Conservation (phyloP, 2,329 filamentous ascomycete genomes). For the Corniculantispora saksenae region DNA sequence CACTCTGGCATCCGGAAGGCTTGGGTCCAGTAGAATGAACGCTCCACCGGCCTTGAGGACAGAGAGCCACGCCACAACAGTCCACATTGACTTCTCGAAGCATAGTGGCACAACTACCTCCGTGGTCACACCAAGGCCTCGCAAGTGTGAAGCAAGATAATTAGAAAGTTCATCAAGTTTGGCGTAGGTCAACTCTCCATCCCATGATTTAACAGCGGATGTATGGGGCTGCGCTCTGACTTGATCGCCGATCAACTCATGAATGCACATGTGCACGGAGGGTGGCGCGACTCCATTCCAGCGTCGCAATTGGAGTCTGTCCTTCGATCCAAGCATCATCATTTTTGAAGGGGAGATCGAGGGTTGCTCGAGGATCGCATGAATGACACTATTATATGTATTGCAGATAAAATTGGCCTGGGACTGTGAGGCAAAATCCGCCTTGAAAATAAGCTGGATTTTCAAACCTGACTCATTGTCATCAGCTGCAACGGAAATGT, state of each 20-base stretch:
- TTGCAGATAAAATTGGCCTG: not conserved
- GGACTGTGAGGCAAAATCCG: not conserved
- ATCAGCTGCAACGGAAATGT: not conserved
- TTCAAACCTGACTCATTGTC: not conserved
- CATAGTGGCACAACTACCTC: conserved; percentile 27
- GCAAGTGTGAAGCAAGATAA: conserved; percentile 21
- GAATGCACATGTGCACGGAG: not conserved
- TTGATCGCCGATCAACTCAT: conserved; percentile 8
- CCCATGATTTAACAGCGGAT: conserved; percentile 45
- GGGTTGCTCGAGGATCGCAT: not conserved
- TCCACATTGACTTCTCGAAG: conserved; percentile 30
- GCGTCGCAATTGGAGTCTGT: not conserved
- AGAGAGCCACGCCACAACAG: conserved; percentile 25
- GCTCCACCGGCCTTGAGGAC: conserved; percentile 28
- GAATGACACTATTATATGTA: not conserved
- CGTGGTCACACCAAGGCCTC: conserved; percentile 27
- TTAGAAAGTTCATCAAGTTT: conserved; percentile 31
- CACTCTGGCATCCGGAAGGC: conserved; percentile 22
- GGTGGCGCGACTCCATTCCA: not conserved
- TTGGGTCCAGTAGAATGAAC: conserved; percentile 30
- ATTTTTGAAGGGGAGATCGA: not conserved
- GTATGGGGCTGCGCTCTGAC: not conserved
- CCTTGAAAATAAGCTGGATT: not conserved
- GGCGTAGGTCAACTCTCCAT: conserved; percentile 43
- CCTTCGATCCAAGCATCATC: not conserved